Conservation (phyloP, 495 filamentous ascomycete species). For the Tetracladium setigerum region DNA sequence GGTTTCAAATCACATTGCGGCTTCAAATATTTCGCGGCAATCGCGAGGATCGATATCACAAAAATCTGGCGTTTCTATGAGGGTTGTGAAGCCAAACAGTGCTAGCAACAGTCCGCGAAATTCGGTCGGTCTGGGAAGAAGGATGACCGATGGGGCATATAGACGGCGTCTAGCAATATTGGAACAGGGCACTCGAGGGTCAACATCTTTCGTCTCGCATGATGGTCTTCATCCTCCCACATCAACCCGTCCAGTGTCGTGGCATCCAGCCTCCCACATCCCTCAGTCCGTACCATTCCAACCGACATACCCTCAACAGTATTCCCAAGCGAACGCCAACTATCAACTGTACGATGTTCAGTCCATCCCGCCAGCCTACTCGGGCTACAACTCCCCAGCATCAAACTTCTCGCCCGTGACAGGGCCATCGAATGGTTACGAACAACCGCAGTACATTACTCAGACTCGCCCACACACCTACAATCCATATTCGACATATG, state of each 20-base stretch:
- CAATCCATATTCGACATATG: neutral
- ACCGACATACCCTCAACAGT: constrained; percentile 2
- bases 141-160: constrained; percentile 32
- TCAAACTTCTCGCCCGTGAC: constrained; percentile 17
- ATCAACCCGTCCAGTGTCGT: constrained; percentile 53
- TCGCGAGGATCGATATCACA: constrained; percentile 34
- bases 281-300: constrained; percentile 7
- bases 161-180: constrained; percentile 18
- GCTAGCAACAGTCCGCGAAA: constrained; percentile 61
- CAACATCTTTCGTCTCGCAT: constrained; percentile 21
- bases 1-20: constrained; percentile 22
- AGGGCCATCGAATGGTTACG: constrained; percentile 11
- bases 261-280: constrained; percentile 53
- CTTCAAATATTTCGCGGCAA: constrained; percentile 25
- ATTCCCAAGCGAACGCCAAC: constrained; percentile 1
- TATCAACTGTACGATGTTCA: constrained; percentile 13
- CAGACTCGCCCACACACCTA: neutral
- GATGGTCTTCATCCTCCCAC: constrained; percentile 25
- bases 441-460: constrained; percentile 10
- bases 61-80: constrained; percentile 34
- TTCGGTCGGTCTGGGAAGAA: constrained; percentile 30
- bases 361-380: constrained; percentile 16
- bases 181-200: constrained; percentile 27
- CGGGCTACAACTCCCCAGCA: constrained; percentile 17
- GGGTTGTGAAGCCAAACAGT: constrained; percentile 60